phyloP scores from a whole-genome alignment of 495 filamentous ascomycete genomes.

The Penicillium egyptiacum region DNA sequence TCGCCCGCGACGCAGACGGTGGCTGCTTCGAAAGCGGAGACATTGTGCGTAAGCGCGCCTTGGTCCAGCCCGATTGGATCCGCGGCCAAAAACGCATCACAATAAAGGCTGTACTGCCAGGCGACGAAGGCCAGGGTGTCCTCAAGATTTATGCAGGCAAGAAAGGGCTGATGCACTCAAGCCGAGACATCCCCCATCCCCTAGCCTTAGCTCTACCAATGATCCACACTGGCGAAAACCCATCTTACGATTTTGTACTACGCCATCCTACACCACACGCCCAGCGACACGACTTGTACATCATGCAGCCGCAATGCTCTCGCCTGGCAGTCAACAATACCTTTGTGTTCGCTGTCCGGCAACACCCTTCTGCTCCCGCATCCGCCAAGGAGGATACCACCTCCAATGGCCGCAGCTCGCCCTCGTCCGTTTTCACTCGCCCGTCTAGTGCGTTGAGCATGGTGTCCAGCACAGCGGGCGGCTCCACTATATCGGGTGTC shows the following conservation, averaged over 20 bases:
- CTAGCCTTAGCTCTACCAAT: slow-evolving; percentile 90
- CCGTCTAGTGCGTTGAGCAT: slow-evolving; percentile 83
- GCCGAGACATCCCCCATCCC: slow-evolving; percentile 89
- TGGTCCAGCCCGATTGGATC: slow-evolving; percentile 91
- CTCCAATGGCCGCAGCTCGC: slow-evolving; percentile 53
- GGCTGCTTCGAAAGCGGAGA: slow-evolving; percentile 94
- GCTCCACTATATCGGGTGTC: slow-evolving; percentile 39
- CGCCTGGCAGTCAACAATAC: slow-evolving; percentile 90
- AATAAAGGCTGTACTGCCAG: slow-evolving; percentile 85
- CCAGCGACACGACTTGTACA: slow-evolving; percentile 93
- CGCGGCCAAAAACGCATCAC: slow-evolving; percentile 84
- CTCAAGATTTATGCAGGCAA: slow-evolving; percentile 93
- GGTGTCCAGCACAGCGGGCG: slow-evolving; percentile 50
- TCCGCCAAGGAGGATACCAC: slow-evolving; percentile 47
- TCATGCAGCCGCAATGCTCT: slow-evolving; percentile 90
- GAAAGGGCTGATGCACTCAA: slow-evolving; percentile 91
- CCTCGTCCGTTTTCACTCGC: slow-evolving; percentile 63
- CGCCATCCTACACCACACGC: slow-evolving; percentile 97
- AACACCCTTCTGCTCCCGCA: slow-evolving; percentile 72
- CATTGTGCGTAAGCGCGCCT: slow-evolving; percentile 75
- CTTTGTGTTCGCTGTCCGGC: slow-evolving; percentile 93
- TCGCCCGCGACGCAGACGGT: slow-evolving; percentile 79
- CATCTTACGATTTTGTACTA: slow-evolving; percentile 86
- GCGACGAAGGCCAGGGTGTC: slow-evolving; percentile 85
- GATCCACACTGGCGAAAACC: slow-evolving; percentile 85